Base-by-base conservation (phyloP, 345 rosid genomes). In the Eucalyptus marginata region DNA sequence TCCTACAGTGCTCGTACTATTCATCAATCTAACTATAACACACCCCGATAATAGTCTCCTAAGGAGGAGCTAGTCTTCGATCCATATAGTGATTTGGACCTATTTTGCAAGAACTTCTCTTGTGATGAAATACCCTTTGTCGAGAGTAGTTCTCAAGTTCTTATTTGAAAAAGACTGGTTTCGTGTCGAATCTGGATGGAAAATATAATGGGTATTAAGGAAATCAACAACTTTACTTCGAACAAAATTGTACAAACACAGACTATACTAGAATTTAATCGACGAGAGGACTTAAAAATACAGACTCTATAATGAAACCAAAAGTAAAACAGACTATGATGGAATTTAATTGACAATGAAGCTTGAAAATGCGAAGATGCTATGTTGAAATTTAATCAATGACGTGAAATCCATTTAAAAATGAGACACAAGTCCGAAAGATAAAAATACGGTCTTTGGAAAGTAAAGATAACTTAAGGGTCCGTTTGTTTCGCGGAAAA, bases 321-420 rank as follows among this genome's bases (percentile, higher is more conserved):
- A 54, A 54, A 3, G 2, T 56, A 56, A n/a, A 22, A 56, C 12
- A 56, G 22, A 56, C 1, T 56, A 9, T 56, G 12, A 9, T 56
- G 1, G 6, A 10, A 24, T 56, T 56, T 56, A 56, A 24, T 4
- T 56, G 27, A 56, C 29, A 24, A 2, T 0, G 2, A 24, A 24
- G 12, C 6, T 56, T 56, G 27, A 56, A 17, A 4, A 4, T 0
- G 1, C 0, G 0, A 56, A 56, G 0, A 56, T 24, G 6, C 1
- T 10, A 56, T 22, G 20, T 5, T 6, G 0, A 10, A 56, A 24
- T 56, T 56, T 56, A 56, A 24, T 56, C 8, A 52, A 7, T 1
- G 13, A 8, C 3, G 0, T 17, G 4, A 17, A 52, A 52, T 52
- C 2, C 2, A 3, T n/a, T n/a, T 3, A 52, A 52, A 52, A 0